Conservation (phyloP, 148 eudicot genomes). For the Cornus florida region DNA sequence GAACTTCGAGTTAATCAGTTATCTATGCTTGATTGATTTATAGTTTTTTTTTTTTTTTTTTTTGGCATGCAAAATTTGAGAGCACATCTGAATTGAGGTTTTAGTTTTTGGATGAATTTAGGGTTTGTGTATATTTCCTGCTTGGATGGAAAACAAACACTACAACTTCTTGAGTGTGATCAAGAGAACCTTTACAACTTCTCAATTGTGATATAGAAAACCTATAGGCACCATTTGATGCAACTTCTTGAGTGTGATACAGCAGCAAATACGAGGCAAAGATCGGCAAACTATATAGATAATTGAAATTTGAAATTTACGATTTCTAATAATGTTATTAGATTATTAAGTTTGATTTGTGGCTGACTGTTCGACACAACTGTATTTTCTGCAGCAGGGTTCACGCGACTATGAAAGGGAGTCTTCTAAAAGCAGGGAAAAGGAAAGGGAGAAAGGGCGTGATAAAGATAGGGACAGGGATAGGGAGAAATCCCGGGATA, state of each 20-base stretch:
- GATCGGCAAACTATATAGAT: neutral
- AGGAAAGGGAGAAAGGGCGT: slow-evolving; percentile 37
- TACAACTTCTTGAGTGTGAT: neutral
- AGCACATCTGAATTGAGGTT: neutral
- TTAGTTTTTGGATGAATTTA: neutral
- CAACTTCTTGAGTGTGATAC: neutral
- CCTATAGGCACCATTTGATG: neutral
- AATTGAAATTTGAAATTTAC: neutral
- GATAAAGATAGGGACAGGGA: slow-evolving; percentile 39
- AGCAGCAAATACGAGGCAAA: neutral
- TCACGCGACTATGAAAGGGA: slow-evolving; percentile 54
- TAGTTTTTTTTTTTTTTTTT: neutral
- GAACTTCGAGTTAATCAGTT: neutral
- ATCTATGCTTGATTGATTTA: neutral
- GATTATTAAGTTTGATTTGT: neutral
- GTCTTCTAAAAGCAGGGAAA: slow-evolving; percentile 60
- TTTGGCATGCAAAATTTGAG: neutral
- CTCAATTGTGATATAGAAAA: too few relatives aligned
- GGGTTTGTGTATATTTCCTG: neutral
- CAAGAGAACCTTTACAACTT: neutral
- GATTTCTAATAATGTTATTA: neutral
- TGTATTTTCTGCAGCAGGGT: slow-evolving; percentile 42
- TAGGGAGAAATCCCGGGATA: slow-evolving; percentile 23
- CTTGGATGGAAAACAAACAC: neutral
- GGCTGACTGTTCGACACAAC: neutral